Base-by-base conservation (phyloP, 345 rosid species). In the Citrus inodora region DNA sequence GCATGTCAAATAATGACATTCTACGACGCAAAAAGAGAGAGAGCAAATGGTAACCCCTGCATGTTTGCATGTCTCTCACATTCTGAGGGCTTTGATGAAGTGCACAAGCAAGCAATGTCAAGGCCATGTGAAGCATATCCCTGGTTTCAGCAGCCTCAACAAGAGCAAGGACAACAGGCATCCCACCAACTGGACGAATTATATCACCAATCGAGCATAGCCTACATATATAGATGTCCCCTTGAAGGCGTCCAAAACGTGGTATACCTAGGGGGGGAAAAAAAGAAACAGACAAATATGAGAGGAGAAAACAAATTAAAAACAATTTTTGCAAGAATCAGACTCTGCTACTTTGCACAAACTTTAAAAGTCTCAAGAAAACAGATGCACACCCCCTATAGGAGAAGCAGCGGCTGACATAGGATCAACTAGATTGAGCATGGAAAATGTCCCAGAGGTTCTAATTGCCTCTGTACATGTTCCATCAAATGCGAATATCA, bases 331-430 rank as follows among this genome's bases (percentile, higher is more conserved):
- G 67, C 9, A 22, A 28, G 5, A n/a, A 33, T 74, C 62, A 71
- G 51, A 42, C 28, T 74, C 28, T 61, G 30, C 21, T 38, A n/a
- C 55, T 58, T n/a, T 25, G 22, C 58, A 60, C 60, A 68, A 70
- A 58, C 35, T 11, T 37, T 58, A 2, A 3, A 59, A 22, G 24
- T 13, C 42, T 0, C 37, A 40, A 68, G 59, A 55, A 67, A 76
- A 25, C 5, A 14, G 67, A 48, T 59, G 83, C 86, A 81, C 85
- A 93, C 99, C 99, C 73, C 99, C 98, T 37, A 96, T 94, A 73
- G 99, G 98, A 85, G 99, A 96, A 86, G 99, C 97, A 79, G 98
- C 98, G 38, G 98, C 99, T 17, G 98, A 94, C 91, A 88, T 80
- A 51, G 99, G 98, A 86, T 96, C 99, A 75, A 96, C 98, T 84